A percentile compares a stretch with the other conserved stretches of the same genome.
These are phyloP conservation scores for Ceratopteris richardii DNA, from an alignment of 75 land plant genomes.

Conservation along the genomic window DNA sequence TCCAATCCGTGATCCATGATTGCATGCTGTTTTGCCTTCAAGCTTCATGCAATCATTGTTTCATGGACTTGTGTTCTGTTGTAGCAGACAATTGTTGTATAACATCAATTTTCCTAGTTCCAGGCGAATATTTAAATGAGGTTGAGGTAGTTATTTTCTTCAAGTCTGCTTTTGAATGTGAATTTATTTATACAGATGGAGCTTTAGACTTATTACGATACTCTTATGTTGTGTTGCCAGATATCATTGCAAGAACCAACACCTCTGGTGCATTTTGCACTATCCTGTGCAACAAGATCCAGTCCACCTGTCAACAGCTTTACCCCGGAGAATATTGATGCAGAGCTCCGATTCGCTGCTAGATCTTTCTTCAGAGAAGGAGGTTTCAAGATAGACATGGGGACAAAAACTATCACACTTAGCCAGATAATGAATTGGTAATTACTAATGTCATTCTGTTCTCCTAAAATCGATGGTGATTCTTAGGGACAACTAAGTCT, in stretches of 20 bases:
- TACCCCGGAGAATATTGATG: conserved; percentile 36
- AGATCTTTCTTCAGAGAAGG: conserved; percentile 51
- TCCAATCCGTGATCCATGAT: no score
- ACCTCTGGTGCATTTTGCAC: conserved; percentile 62
- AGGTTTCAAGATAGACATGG: conserved; percentile 50
- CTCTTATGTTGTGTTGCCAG: conserved; percentile 1
- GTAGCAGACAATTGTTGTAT: no score
- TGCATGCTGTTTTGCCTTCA: no score
- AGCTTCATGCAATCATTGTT: no score
- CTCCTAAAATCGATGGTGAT: background rate
- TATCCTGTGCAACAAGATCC: conserved; percentile 47
- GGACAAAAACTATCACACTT: conserved; percentile 47
- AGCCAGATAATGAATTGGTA: conserved; percentile 64
- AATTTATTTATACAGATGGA: no score
- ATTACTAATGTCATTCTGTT: background rate
- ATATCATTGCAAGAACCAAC: background rate
- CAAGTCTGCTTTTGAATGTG: no score
- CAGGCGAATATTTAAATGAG: no score
- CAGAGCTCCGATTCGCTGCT: conserved; percentile 51
- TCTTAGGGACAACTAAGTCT: no score
- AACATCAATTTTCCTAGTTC: no score
- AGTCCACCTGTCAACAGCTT: conserved; percentile 57
- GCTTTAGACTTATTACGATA: no score
- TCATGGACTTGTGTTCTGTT: no score
- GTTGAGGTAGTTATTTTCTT: no score